phyloP scores from a whole-genome alignment of 345 rosid species.

The Rhodamnia rubescens region DNA sequence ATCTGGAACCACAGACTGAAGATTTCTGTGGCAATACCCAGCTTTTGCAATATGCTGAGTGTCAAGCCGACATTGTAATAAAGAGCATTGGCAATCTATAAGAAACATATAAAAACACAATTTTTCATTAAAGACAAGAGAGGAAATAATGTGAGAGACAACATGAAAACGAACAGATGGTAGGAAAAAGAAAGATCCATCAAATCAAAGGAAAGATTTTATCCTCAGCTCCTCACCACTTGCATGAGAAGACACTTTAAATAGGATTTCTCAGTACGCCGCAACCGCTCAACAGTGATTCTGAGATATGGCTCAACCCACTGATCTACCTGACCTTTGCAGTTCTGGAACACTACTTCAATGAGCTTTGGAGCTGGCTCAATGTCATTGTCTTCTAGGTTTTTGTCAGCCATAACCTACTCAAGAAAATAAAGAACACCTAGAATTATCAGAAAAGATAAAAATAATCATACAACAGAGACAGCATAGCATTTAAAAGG shows the following conservation, averaged over 20 bases:
- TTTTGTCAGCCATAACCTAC: slow-evolving; percentile 76
- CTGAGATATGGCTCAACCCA: slow-evolving; percentile 95
- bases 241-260: slow-evolving; percentile 92
- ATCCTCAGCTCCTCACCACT: slow-evolving; percentile 58
- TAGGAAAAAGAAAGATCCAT: neutral
- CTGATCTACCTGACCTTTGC: slow-evolving; percentile 96
- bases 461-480: neutral
- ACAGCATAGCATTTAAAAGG: neutral
- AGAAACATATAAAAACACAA: neutral
- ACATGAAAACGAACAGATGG: neutral
- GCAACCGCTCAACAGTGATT: slow-evolving; percentile 72
- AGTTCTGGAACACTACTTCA: slow-evolving; percentile 93
- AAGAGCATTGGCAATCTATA: slow-evolving; percentile 92
- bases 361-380: slow-evolving; percentile 98
- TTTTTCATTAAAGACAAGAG: neutral
- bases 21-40: slow-evolving; percentile 64
- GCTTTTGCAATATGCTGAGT: slow-evolving; percentile 63
- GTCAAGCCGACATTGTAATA: slow-evolving; percentile 82
- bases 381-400: slow-evolving; percentile 82
- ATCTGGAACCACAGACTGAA: slow-evolving; percentile 93
- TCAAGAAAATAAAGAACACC: neutral
- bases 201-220: neutral
- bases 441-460: neutral
- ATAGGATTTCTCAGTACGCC: slow-evolving; percentile 61
- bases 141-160: neutral